Percentiles rank a stretch among this genome's conserved stretches.
phyloP scores from a whole-genome alignment of 352 stramenopile genomes.

The Pythium monospermum region DNA sequence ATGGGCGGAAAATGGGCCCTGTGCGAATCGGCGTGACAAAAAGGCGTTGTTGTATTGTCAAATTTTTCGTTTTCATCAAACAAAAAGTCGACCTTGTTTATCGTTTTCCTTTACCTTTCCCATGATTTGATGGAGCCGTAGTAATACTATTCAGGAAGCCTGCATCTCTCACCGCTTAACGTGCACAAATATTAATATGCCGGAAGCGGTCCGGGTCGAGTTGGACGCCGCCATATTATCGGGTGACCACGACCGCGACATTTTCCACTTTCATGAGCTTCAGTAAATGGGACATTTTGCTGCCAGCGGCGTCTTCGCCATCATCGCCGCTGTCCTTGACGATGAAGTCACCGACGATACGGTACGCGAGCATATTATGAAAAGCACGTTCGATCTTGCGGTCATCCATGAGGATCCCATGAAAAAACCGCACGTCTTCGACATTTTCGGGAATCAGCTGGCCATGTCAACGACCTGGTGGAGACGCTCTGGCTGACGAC shows the following conservation, averaged over 20 bases:
- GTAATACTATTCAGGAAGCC: no score
- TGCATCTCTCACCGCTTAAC: slow-evolving; percentile 67
- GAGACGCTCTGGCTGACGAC: no score
- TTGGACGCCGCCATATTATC: slow-evolving; percentile 83
- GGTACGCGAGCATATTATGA: slow-evolving; percentile 88
- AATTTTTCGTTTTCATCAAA: no score
- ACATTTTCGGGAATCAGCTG: no score
- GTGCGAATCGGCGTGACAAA: no score
- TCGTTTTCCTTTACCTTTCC: no score
- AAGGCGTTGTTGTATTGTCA: no score
- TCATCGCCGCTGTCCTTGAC: slow-evolving; percentile 87
- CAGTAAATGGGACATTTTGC: slow-evolving; percentile 76
- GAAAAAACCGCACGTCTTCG: slow-evolving; percentile 73
- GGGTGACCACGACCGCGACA: slow-evolving; percentile 79
- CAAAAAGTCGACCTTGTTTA: no score
- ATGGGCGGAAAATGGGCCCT: no score
- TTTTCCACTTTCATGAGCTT: slow-evolving; percentile 77
- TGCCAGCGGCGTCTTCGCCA: slow-evolving; percentile 76
- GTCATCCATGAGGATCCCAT: slow-evolving; percentile 75
- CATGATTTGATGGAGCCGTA: no score
- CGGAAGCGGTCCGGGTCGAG: slow-evolving; percentile 83
- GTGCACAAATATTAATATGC: slow-evolving; percentile 70
- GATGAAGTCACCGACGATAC: slow-evolving; percentile 58
- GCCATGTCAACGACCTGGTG: no score
- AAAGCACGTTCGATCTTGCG: slow-evolving; percentile 78